These are phyloP conservation scores for Cladobotryum protrusum DNA, from an alignment of 2,329 filamentous ascomycete genomes.

Conservation along the genomic window DNA sequence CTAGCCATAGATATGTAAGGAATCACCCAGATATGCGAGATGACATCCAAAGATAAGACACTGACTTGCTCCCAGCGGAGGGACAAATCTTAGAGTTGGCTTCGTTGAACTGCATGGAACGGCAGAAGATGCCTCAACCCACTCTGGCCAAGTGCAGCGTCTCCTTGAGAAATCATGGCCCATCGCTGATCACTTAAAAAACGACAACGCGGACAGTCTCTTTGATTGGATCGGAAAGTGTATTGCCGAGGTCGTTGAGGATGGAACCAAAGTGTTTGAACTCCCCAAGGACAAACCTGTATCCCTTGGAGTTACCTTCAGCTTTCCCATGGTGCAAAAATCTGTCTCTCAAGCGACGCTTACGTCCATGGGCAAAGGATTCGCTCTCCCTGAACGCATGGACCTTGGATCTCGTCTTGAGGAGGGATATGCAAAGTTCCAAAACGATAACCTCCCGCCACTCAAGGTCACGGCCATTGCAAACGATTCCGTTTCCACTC, in stretches of 20 bases:
- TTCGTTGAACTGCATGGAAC: constrained; percentile 55
- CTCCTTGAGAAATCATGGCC: constrained; percentile 67
- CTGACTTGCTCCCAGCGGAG: constrained; percentile 43
- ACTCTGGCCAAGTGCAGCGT: constrained; percentile 38
- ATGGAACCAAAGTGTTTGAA: constrained; percentile 42
- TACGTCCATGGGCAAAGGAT: constrained; percentile 66
- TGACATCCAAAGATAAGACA: neutral
- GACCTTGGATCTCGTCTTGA: constrained; percentile 55
- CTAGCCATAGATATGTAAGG: constrained; percentile 61
- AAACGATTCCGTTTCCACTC: constrained; percentile 74
- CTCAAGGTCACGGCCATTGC: constrained; percentile 70
- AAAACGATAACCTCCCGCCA: constrained; percentile 47
- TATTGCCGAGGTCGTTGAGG: constrained; percentile 65
- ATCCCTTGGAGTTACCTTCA: constrained; percentile 64
- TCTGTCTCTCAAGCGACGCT: constrained; percentile 56
- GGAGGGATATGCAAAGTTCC: constrained; percentile 51
- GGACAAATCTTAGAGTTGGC: constrained; percentile 62
- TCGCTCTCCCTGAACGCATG: constrained; percentile 54
- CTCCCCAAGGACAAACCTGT: constrained; percentile 41
- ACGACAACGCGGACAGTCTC: constrained; percentile 65
- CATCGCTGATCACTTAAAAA: constrained; percentile 66
- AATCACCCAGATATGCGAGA: constrained; percentile 4
- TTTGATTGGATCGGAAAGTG: constrained; percentile 78
- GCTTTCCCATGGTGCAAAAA: constrained; percentile 62
- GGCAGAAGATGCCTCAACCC: constrained; percentile 25